Conservation (phyloP, 768 basidiomycete species). For the Phlebiopsis gigantea region DNA sequence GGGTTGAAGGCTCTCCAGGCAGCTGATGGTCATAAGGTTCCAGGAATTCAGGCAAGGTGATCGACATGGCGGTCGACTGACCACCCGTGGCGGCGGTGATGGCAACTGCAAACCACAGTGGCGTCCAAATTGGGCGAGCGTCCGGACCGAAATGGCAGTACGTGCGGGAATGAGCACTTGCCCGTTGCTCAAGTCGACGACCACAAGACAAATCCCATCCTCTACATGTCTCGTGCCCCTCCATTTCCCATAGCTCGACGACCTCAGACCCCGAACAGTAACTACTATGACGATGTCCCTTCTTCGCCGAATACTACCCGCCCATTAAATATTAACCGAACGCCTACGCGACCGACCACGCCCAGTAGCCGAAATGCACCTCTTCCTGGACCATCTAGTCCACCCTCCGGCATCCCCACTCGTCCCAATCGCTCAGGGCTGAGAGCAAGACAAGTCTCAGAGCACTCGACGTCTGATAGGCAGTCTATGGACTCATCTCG, state of each 20-base stretch:
- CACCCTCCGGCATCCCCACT: slow-evolving; percentile 46
- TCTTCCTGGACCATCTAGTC: slow-evolving; percentile 29
- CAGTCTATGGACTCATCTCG: slow-evolving; percentile 38
- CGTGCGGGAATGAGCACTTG: not conserved
- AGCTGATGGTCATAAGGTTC: not conserved
- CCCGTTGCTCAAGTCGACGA: not conserved
- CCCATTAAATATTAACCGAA: slow-evolving; percentile 59
- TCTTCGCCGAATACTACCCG: slow-evolving; percentile 33
- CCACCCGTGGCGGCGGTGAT: not conserved
- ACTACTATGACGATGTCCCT: slow-evolving; percentile 33
- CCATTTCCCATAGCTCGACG: slow-evolving; percentile 50
- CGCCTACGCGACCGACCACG: slow-evolving; percentile 48
- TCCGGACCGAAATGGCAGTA: not conserved
- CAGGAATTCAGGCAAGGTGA: slow-evolving; percentile 15
- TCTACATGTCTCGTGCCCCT: slow-evolving; percentile 52
- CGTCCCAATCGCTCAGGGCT: slow-evolving; percentile 67
- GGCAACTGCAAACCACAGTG: not conserved
- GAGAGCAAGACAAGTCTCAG: slow-evolving; percentile 47
- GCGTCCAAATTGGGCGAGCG: not conserved
- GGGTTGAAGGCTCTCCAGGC: slow-evolving; percentile 1
- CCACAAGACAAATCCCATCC: not conserved
- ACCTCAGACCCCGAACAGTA: slow-evolving; percentile 35
- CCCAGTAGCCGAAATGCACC: slow-evolving; percentile 33
- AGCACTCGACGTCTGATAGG: slow-evolving; percentile 47
- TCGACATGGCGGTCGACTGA: not conserved